These are phyloP conservation scores for Cordyceps cateniannulata DNA, from an alignment of 2,329 filamentous ascomycete genomes.

Conservation along the genomic window DNA sequence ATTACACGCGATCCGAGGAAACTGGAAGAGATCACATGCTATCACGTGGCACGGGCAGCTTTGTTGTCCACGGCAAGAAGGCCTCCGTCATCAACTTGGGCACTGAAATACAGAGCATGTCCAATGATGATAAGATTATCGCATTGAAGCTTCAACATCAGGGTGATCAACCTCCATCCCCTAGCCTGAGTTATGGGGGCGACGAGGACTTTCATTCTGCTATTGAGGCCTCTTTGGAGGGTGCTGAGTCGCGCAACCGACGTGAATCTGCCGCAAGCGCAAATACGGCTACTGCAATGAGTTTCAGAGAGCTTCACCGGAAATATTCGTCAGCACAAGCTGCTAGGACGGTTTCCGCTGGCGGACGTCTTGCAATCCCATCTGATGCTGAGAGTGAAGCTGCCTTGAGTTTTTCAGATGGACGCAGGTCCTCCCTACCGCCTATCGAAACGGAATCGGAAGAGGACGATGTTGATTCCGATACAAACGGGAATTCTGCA, in stretches of 20 bases:
- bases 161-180: conserved; percentile 32
- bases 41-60: conserved; percentile 74
- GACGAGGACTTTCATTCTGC: conserved; percentile 49
- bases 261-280: conserved; percentile 57
- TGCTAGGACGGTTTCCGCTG: conserved; percentile 33
- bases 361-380: conserved; percentile 38
- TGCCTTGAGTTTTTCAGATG: conserved; percentile 54
- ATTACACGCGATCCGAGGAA: conserved; percentile 28
- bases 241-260: conserved; percentile 39
- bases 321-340: conserved; percentile 51
- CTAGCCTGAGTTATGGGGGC: conserved; percentile 27
- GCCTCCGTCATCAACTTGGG: conserved; percentile 96
- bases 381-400: conserved; percentile 56
- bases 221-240: conserved; percentile 37
- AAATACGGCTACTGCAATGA: conserved; percentile 60
- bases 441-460: conserved; percentile 39
- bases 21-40: conserved; percentile 58
- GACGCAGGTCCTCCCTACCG: conserved; percentile 48
- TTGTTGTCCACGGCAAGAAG: conserved; percentile 96
- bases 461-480: conserved; percentile 16
- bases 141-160: conserved; percentile 49
- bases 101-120: conserved; percentile 75
- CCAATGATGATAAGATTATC: conserved; percentile 65
- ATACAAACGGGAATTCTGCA: background rate
- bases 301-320: conserved; percentile 56